A percentile compares a stretch with the other conserved stretches of the same genome.
Evolutionary conservation across 495 filamentous ascomycete genomes (phyloP).

Genomic region (Cudoniella acicularis): DNA sequence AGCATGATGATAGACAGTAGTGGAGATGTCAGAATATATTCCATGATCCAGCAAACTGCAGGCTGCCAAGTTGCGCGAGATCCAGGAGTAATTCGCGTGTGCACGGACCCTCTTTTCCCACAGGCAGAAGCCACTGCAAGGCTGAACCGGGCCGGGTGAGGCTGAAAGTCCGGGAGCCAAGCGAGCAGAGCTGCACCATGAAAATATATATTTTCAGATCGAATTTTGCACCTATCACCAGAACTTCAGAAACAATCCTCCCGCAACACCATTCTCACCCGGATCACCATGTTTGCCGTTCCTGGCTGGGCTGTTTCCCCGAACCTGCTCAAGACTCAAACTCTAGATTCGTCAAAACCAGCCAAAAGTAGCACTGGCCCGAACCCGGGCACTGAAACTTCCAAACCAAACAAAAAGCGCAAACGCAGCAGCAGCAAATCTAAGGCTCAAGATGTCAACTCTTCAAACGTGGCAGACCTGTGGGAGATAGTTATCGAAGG

Average conservation of each 20-base stretch:
- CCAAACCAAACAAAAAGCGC: constrained; percentile 47
- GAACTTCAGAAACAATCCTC: not conserved
- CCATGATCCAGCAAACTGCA: not conserved
- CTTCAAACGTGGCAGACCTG: constrained; percentile 68
- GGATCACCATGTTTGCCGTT: constrained; percentile 80
- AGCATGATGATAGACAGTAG: not conserved
- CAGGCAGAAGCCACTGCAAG: too few species aligned
- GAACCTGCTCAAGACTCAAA: constrained; percentile 66
- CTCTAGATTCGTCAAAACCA: constrained; percentile 16
- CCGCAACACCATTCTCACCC: constrained; percentile 1
- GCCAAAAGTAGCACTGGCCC: constrained; percentile 10
- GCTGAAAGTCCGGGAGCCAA: too few species aligned
- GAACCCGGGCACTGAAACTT: constrained; percentile 2
- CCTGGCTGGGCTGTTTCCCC: constrained; percentile 82
- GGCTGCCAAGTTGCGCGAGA: not conserved
- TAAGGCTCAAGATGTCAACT: constrained; percentile 50
- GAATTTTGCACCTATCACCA: not conserved
- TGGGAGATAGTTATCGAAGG: constrained; percentile 79
- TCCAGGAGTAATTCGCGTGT: too few species aligned
- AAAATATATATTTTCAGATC: not conserved
- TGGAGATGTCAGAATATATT: not conserved
- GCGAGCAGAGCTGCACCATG: too few species aligned
- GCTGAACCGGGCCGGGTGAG: too few species aligned
- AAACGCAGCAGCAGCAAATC: constrained; percentile 45
- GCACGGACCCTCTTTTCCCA: not conserved